Conservation (phyloP, 106 monocot species). For the Dioscorea zingiberensis region DNA sequence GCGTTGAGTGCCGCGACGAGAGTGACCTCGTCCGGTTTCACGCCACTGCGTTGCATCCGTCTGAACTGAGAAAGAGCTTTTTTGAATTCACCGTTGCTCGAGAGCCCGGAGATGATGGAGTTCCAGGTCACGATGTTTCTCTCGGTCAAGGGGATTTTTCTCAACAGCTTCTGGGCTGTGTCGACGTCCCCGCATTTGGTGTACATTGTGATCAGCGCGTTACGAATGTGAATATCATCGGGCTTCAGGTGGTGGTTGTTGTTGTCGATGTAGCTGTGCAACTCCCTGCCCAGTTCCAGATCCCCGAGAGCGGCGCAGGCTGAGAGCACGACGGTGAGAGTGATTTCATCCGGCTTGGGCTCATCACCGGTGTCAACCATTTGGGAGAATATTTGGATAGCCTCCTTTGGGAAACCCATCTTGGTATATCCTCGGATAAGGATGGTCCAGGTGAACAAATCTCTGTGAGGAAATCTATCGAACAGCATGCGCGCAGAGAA, state of each 20-base stretch:
- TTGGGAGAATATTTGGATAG: not conserved
- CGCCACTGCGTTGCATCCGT: not conserved
- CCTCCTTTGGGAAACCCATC: not conserved
- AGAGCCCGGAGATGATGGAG: not conserved
- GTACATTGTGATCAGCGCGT: not conserved
- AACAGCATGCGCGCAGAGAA: slow-evolving; percentile 1
- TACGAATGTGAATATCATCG: not conserved
- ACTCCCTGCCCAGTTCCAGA: not conserved
- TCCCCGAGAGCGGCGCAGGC: not conserved
- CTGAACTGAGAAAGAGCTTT: slow-evolving; percentile 1
- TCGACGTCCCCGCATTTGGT: not conserved
- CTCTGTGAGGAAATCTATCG: slow-evolving; percentile 6
- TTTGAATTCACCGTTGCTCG: not conserved
- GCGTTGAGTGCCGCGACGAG: not conserved
- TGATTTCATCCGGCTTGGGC: not conserved
- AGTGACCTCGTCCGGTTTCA: not conserved
- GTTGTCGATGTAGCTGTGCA: not conserved
- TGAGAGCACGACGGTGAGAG: not conserved
- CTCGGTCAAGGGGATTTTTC: not conserved
- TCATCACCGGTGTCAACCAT: not conserved
- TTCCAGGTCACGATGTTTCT: slow-evolving; percentile 4
- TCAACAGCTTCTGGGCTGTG: not conserved
- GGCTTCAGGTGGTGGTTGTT: too few species aligned
- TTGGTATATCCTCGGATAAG: not conserved
- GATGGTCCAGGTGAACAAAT: not conserved